Percentiles rank a stretch among this genome's conserved stretches.
Conservation (phyloP, 2,329 filamentous ascomycete species). For the Berkeleyomyces basicola region DNA sequence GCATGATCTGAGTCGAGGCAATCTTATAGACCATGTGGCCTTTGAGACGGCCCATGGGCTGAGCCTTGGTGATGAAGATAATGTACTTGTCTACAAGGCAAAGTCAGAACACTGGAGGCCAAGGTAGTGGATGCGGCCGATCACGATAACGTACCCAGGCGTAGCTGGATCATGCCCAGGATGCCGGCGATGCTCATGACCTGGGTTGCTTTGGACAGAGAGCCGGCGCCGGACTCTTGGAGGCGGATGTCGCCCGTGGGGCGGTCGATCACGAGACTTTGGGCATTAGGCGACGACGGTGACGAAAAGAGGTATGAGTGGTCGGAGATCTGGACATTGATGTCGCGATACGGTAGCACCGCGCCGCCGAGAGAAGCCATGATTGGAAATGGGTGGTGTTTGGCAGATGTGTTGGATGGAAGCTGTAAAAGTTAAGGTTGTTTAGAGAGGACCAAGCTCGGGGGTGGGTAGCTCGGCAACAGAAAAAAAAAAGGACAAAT, state of each 20-base stretch:
- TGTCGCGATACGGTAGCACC: conserved; percentile 69
- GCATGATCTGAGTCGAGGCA: conserved; percentile 77
- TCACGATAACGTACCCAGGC: conserved; percentile 49
- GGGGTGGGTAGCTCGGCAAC: not conserved
- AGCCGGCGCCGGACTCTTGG: conserved; percentile 59
- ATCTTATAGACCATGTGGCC: conserved; percentile 96
- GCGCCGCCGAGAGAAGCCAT: conserved; percentile 25
- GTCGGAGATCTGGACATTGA: conserved; percentile 85
- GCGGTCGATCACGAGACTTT: conserved; percentile 74
- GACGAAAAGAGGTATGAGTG: conserved; percentile 95
- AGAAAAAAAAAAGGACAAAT: not conserved
- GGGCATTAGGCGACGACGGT: conserved; percentile 78
- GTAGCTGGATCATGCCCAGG: conserved; percentile 79
- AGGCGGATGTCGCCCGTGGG: conserved; percentile 83
- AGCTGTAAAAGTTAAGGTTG: not conserved
- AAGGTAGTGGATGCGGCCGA: not conserved
- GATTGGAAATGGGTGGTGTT: not conserved
- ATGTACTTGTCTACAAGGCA: conserved; percentile 65
- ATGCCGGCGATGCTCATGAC: conserved; percentile 93
- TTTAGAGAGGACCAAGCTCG: not conserved
- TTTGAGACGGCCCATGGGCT: conserved; percentile 77
- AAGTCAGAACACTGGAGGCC: not conserved
- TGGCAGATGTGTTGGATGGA: not conserved
- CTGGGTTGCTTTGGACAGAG: conserved; percentile 51
- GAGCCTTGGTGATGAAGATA: conserved; percentile 86